Evolutionary conservation across 2,329 filamentous ascomycete genomes (phyloP).

Genomic region (Epichloe uncinata): DNA sequence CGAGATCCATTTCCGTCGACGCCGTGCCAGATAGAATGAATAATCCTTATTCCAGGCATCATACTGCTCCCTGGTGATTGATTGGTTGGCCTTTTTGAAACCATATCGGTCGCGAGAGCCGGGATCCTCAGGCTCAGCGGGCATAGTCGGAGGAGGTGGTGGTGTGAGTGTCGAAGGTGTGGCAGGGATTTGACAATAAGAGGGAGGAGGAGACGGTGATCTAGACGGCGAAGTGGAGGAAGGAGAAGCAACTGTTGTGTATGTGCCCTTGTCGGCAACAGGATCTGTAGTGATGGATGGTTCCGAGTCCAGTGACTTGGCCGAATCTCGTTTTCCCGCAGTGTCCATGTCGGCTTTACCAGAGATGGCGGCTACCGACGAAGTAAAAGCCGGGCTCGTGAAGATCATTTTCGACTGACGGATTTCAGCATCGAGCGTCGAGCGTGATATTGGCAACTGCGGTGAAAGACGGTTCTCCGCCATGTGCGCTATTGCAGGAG

Average conservation of each 20-base stretch:
- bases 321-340: slow-evolving; percentile 36
- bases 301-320: slow-evolving; percentile 30
- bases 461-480: slow-evolving; percentile 10
- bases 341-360: slow-evolving; percentile 16
- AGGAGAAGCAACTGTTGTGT: neutral
- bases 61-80: slow-evolving; percentile 64
- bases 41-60: slow-evolving; percentile 71
- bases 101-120: slow-evolving; percentile 67
- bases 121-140: slow-evolving; percentile 31
- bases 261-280: slow-evolving; percentile 7
- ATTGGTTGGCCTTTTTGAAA: slow-evolving; percentile 77
- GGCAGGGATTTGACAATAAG: neutral
- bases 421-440: slow-evolving; percentile 25
- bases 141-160: slow-evolving; percentile 10
- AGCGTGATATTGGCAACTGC: slow-evolving; percentile 11
- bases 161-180: neutral
- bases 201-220: neutral
- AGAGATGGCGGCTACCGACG: slow-evolving; percentile 25
- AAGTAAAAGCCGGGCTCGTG: slow-evolving; percentile 23
- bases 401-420: slow-evolving; percentile 28
- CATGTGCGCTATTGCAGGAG: slow-evolving; percentile 3
- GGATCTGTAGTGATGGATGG: slow-evolving; percentile 15
- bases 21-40: slow-evolving; percentile 57
- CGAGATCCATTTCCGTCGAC: slow-evolving; percentile 69
- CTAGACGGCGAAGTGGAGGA: slow-evolving; percentile 5